These are phyloP conservation scores for Penicillium canariense DNA, from an alignment of 495 filamentous ascomycete genomes.

Conservation along the genomic window DNA sequence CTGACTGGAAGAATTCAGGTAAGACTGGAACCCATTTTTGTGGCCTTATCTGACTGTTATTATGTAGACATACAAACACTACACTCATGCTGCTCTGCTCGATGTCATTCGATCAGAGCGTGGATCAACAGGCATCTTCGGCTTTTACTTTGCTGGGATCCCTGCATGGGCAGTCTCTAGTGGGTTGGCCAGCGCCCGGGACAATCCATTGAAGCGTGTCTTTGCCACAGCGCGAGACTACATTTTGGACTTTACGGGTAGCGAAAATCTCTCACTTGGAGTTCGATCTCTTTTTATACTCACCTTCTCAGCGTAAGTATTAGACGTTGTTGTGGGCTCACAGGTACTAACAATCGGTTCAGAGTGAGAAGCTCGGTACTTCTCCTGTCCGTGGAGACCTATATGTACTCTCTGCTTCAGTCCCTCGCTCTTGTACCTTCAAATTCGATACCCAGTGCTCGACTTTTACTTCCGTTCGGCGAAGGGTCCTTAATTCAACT, in stretches of 20 bases:
- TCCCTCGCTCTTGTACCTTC: slow-evolving; percentile 43
- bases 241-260: slow-evolving; percentile 21
- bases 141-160: slow-evolving; percentile 47
- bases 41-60: neutral
- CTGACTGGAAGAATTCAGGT: slow-evolving; percentile 49
- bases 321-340: neutral
- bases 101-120: slow-evolving; percentile 40
- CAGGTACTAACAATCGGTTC: slow-evolving; percentile 14
- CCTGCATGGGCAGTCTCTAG: slow-evolving; percentile 44
- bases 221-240: slow-evolving; percentile 30
- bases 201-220: slow-evolving; percentile 39
- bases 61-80: slow-evolving; percentile 45
- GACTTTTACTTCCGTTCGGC: slow-evolving; percentile 39
- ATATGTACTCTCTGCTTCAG: slow-evolving; percentile 51
- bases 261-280: slow-evolving; percentile 25
- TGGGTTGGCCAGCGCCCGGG: slow-evolving; percentile 39
- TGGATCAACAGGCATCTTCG: slow-evolving; percentile 29
- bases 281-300: slow-evolving; percentile 32
- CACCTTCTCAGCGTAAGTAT: slow-evolving; percentile 35
- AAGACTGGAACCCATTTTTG: slow-evolving; percentile 2
- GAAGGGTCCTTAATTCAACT: slow-evolving; percentile 33
- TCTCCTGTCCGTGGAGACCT: slow-evolving; percentile 42
- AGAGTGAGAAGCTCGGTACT: slow-evolving; percentile 40
- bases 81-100: slow-evolving; percentile 39
- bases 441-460: slow-evolving; percentile 27